Conservation (phyloP, 768 basidiomycete species). For the Lentinula edodes region DNA sequence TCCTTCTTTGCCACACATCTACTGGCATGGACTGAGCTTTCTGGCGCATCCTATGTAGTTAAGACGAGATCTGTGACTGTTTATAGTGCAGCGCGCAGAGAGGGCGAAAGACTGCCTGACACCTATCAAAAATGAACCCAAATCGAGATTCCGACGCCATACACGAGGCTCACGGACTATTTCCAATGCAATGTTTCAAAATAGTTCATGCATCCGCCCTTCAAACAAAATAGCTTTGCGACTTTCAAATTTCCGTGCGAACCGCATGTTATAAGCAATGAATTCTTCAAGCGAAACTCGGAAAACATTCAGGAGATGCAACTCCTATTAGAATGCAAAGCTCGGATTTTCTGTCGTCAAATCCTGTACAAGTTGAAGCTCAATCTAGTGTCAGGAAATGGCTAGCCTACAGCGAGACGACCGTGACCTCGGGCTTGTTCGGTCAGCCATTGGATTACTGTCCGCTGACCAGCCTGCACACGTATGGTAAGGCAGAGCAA, state of each 20-base stretch:
- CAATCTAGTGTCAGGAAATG: background rate
- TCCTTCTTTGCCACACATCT: background rate
- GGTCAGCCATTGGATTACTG: background rate
- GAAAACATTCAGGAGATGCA: background rate
- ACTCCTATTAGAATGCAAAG: background rate
- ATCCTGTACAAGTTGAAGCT: background rate
- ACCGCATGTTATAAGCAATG: background rate
- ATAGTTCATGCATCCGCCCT: background rate
- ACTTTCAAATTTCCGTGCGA: background rate
- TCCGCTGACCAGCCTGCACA: background rate
- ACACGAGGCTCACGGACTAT: constrained; percentile 2
- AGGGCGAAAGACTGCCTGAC: background rate
- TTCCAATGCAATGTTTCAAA: constrained; percentile 1
- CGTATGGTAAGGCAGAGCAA: background rate
- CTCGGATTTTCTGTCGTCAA: background rate
- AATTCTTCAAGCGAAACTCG: background rate
- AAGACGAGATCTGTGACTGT: background rate
- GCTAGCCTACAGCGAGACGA: background rate
- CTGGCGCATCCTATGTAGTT: background rate
- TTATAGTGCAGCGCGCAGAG: too few relatives aligned
- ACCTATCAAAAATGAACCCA: background rate
- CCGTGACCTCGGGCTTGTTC: background rate
- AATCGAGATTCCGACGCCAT: background rate
- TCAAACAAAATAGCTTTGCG: background rate
- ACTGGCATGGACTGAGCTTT: background rate